Base-by-base conservation (phyloP, 768 basidiomycete species). In the Omphalotus guepiniiformis region DNA sequence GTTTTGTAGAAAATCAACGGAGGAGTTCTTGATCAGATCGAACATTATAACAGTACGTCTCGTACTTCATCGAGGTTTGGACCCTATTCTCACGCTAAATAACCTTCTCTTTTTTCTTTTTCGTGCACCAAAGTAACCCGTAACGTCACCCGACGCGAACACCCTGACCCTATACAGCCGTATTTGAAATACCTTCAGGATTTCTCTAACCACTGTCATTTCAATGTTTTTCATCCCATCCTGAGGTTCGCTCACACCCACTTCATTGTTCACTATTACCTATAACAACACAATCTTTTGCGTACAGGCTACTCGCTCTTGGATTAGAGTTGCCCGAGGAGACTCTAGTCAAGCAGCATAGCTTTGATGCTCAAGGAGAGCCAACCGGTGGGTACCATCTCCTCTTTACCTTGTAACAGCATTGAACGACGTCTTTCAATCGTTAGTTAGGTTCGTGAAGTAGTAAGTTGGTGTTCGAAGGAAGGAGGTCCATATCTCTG, bases 361-460 rank as follows among this genome's bases (percentile, higher is more conserved):
- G 55, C 1, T 75, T 68, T 35, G 62, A 66, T 11, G 58, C 64
- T 0, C 56, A 53, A 0, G 65, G 69, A 2, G 70, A 75, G 44
- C 61, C 68, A 13, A 71, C 61, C 47, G 59, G 72, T 72, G 42
- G 1, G 7, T 21, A 15, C 23, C n/a, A 7, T 11, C 13, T 29
- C 30, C 6, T 18, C 18, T 29, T 2, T 22, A 37, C 13, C 39
- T 45, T n/a, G n/a, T n/a, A n/a, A n/a, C n/a, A n/a, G n/a, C n/a
- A n/a, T n/a, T n/a, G n/a, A n/a, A n/a, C n/a, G n/a, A n/a, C n/a
- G n/a, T n/a, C n/a, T n/a, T n/a, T n/a, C n/a, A n/a, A n/a, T n/a
- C n/a, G n/a, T n/a, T n/a, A 83, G 82, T 76, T 5, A 70, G 82
- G 38, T 82, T 77, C 59, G 82, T 83, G 79, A 82, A 83, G 65